Evolutionary conservation across 768 basidiomycete species (phyloP).

Genomic region (Hericium erinaceus): DNA sequence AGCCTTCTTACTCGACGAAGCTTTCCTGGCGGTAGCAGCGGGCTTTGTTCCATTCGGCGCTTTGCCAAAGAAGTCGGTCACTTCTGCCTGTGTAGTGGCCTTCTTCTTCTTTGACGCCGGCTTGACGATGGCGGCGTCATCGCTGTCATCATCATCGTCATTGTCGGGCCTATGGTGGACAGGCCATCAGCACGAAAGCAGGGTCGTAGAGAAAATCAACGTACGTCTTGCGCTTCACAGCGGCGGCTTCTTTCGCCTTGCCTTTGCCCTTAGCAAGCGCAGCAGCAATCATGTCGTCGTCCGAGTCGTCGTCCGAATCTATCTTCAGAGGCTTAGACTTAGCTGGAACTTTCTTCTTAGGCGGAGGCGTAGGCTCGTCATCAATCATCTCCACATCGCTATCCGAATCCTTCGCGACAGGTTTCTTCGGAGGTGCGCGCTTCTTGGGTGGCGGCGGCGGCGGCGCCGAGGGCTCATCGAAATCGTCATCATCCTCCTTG

Average conservation of each 20-base stretch:
- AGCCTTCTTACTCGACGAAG: constrained; percentile 8
- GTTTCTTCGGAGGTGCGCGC: constrained; percentile 18
- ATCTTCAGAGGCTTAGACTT: not conserved
- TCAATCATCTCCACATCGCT: constrained; percentile 21
- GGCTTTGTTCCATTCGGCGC: constrained; percentile 27
- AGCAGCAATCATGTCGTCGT: not conserved
- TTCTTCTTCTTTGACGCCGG: constrained; percentile 41
- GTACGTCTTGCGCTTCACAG: constrained; percentile 64
- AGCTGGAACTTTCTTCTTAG: constrained; percentile 1
- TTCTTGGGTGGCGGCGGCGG: constrained; percentile 14
- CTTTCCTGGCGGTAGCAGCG: constrained; percentile 23
- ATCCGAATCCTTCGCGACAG: constrained; percentile 19
- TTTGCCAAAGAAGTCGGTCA: constrained; percentile 59
- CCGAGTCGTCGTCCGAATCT: not conserved
- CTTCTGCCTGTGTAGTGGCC: constrained; percentile 15
- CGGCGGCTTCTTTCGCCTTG: constrained; percentile 20
- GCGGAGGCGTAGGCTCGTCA: constrained; percentile 19
- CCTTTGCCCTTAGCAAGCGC: constrained; percentile 15
- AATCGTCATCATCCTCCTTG: constrained; percentile 11
- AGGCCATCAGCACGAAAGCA: not conserved
- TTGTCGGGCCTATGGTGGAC: not conserved
- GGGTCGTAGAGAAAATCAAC: constrained; percentile 6
- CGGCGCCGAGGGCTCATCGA: constrained; percentile 8
- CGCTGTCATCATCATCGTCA: not conserved
- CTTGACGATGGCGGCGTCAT: constrained; percentile 31